Evolutionary conservation across 148 eudicot species (phyloP).

Genomic region (Silene uniflora): DNA sequence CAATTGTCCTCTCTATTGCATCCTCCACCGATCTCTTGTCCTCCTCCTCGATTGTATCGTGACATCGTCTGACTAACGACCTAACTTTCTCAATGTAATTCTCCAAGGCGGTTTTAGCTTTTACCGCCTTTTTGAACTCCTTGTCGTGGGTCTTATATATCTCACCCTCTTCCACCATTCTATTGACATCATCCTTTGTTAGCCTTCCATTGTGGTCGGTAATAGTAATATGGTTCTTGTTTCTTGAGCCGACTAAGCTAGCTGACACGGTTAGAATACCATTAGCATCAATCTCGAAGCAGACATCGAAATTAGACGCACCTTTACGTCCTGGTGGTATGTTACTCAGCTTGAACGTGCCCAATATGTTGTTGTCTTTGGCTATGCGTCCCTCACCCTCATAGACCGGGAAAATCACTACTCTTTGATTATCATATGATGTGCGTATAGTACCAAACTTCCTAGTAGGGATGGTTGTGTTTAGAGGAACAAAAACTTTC

Average conservation of each 20-base stretch:
- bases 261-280: not conserved
- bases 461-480: too few species aligned
- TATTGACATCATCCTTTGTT: conserved; percentile 9
- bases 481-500: too few species aligned
- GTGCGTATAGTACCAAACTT: too few species aligned
- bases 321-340: too few species aligned
- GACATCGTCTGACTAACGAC: not conserved
- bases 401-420: not conserved
- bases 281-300: not conserved
- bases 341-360: not conserved
- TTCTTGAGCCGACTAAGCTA: too few species aligned
- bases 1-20: not conserved
- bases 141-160: not conserved
- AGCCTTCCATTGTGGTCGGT: not conserved
- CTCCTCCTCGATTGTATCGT: not conserved
- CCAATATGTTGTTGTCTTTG: not conserved
- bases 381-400: not conserved
- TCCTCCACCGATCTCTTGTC: not conserved
- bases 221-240: not conserved
- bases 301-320: too few species aligned
- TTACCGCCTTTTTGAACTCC: not conserved
- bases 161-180: conserved; percentile 23
- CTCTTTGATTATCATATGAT: too few species aligned
- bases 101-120: not conserved
- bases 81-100: not conserved